Evolutionary conservation across 495 filamentous ascomycete species (phyloP), one percentile per base, ranked within the genome.

Genomic region (Podospora pseudopauciseta): DNA sequence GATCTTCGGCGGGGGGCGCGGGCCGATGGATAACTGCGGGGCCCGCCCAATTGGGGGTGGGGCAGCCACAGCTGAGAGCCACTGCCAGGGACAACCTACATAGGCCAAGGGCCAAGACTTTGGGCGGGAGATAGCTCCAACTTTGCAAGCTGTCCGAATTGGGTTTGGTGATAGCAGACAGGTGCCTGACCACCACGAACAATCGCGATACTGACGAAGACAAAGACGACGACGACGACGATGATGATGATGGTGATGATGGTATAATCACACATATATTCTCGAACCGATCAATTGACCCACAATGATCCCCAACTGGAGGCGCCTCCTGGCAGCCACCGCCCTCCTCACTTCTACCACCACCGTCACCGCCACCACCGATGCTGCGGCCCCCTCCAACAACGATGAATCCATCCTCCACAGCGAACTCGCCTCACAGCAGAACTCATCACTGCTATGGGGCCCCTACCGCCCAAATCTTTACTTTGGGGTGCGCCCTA

Each of bases 381-480:
- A 34, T 55, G 6, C 20, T 23, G 20, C 20, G 20, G 20, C 53
- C 68, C 5, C 53, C 67, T 4, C 65, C 49, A 30, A 67, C 69
- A 6, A 56, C 55, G 78, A 73, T 69, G 76, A 83, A 64, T 75
- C 76, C 34, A 78, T 86, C 58, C 76, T 86, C 53, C 81, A 76
- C 71, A 76, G 74, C 68, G 84, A 89, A 73, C 75, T 86, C 67
- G 85, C 80, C 60, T 80, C 83, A 49, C 81, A 87, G 65, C 91
- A 89, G 72, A 97, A 97, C 75, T 83, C 96, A 71, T 93, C 90
- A 68, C 83, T 99, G 69, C 81, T 97, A 87, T 99, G 95, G 95
- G 96, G 96, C 5, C 93, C 95, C 26, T 99, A 98, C 79, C 86
- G 92, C 27, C 93, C 95, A 4, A 97, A 97, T 72, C 81, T 99